These are phyloP conservation scores for Chalciporus sp. DNA, from an alignment of 1,284 basidiomycete species.

Conservation along the genomic window DNA sequence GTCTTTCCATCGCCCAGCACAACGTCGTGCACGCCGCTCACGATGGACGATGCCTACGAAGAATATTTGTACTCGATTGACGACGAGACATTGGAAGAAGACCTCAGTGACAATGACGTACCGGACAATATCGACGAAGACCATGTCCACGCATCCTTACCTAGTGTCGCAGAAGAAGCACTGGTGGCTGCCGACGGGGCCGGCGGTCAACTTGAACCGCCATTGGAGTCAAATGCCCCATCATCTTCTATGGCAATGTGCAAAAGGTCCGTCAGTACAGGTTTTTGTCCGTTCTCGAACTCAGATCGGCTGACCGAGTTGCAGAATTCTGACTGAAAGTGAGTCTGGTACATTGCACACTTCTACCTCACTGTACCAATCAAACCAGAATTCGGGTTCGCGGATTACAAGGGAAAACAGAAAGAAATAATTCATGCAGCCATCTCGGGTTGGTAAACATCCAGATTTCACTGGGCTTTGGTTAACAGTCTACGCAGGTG, in stretches of 20 bases:
- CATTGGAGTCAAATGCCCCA: background rate
- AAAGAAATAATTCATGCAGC: constrained; percentile 74
- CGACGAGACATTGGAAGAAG: constrained; percentile 6
- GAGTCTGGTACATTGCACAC: background rate
- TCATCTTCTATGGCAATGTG: constrained; percentile 14
- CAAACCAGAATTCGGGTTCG: constrained; percentile 65
- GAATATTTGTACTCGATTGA: constrained; percentile 26
- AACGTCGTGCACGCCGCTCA: background rate
- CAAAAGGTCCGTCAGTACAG: constrained; percentile 15
- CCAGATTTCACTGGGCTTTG: background rate
- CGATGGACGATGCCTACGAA: constrained; percentile 30
- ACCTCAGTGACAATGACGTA: constrained; percentile 23
- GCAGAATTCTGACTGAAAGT: constrained; percentile 30
- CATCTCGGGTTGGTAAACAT: constrained; percentile 48
- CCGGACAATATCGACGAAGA: constrained; percentile 27
- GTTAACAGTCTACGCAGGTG: constrained; percentile 41
- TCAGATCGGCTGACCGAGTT: background rate
- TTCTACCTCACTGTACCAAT: background rate
- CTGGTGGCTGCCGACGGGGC: background rate
- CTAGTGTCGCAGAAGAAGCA: constrained; percentile 12
- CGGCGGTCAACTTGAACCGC: background rate
- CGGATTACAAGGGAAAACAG: constrained; percentile 74
- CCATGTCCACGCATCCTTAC: background rate
- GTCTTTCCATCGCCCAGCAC: background rate
- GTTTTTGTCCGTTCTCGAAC: background rate